Conservation (phyloP, 257 asterid species). For the Salvia splendens region DNA sequence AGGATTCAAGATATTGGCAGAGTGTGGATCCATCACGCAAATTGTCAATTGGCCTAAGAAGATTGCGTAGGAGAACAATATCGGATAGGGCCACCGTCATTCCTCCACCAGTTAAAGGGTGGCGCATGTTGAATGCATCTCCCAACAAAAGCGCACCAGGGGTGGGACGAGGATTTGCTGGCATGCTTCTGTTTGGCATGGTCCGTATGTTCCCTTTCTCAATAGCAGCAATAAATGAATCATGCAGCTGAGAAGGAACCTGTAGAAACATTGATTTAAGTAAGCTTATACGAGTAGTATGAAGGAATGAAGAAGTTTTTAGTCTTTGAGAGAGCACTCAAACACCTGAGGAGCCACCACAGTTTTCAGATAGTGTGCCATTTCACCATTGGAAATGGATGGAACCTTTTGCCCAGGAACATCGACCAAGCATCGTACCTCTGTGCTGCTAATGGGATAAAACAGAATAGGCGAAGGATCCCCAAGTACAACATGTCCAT, state of each 20-base stretch:
- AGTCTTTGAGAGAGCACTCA: too few relatives aligned
- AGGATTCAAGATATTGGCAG: constrained; percentile 45
- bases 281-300: too few relatives aligned
- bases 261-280: neutral
- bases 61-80: constrained; percentile 43
- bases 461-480: constrained; percentile 51
- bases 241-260: constrained; percentile 40
- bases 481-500: constrained; percentile 45
- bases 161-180: constrained; percentile 45
- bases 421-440: constrained; percentile 52
- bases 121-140: constrained; percentile 51
- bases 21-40: constrained; percentile 32
- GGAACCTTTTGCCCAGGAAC: constrained; percentile 51
- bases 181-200: constrained; percentile 53
- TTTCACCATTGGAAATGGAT: constrained; percentile 48
- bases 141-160: constrained; percentile 51
- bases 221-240: constrained; percentile 35
- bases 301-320: too few relatives aligned
- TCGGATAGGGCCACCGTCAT: constrained; percentile 52
- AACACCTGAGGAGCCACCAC: constrained; percentile 51
- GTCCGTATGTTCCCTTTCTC: constrained; percentile 47
- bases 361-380: constrained; percentile 43
- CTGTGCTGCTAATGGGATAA: constrained; percentile 49
- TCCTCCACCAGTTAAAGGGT: constrained; percentile 55
- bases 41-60: constrained; percentile 40